phyloP scores from a whole-genome alignment of 805 yeast species.

The Starmera dryadoides region DNA sequence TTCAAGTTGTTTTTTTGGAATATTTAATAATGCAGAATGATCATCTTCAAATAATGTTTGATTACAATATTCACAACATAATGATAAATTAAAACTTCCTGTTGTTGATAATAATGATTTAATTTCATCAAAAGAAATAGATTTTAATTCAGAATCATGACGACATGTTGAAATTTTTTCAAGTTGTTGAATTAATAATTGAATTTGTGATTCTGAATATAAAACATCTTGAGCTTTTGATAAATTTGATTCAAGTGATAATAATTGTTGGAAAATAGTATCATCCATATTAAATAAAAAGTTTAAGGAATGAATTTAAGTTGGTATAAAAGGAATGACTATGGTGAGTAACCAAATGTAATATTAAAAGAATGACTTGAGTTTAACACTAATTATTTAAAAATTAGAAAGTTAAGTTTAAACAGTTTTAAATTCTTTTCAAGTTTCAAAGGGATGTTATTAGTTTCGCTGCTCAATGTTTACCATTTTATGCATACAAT shows the following conservation, averaged over 20 bases:
- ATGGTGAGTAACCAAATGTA: neutral
- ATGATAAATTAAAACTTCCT: conserved; percentile 13
- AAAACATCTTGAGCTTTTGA: neutral
- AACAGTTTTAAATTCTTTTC: no score
- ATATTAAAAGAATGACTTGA: no score
- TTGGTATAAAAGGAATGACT: neutral
- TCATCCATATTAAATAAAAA: conserved; percentile 9
- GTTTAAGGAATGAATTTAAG: neutral
- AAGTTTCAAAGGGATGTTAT: no score
- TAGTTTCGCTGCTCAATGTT: no score
- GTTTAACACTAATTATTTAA: no score
- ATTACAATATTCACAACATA: conserved; percentile 19
- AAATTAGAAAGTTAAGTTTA: no score
- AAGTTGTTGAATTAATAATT: neutral
- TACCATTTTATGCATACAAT: no score
- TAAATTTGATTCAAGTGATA: conserved; percentile 9
- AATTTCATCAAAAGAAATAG: conserved; percentile 24
- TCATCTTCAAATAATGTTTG: conserved; percentile 19
- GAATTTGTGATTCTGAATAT: neutral
- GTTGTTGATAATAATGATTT: conserved; percentile 14
- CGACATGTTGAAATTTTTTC: conserved; percentile 3
- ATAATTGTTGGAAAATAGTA: conserved; percentile 11
- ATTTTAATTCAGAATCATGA: conserved; percentile 4
- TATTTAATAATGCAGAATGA: conserved; percentile 10
- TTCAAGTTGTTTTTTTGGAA: conserved; percentile 5